Evolutionary conservation across 164 flowering plant genomes (phyloP).

Genomic region (Annona squamosa): DNA sequence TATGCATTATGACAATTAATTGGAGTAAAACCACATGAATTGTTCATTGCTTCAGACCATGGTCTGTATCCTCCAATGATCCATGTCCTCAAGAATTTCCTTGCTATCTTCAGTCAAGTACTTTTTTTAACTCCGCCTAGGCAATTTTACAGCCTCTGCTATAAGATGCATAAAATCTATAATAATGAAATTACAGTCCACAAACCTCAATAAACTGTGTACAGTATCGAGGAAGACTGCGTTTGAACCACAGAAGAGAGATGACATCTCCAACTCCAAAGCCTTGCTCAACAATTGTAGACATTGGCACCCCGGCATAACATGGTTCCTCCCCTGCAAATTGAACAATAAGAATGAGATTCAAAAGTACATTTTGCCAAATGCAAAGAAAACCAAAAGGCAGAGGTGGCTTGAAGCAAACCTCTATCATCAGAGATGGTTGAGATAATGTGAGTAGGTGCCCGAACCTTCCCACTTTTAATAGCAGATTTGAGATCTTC

Average conservation of each 20-base stretch:
- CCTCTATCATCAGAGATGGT: constrained; percentile 99
- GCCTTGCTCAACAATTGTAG: constrained; percentile 83
- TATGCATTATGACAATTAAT: too few species aligned
- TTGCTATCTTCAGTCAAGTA: too few species aligned
- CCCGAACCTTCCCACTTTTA: constrained; percentile 97
- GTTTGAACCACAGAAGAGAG: constrained; percentile 93
- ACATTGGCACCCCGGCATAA: constrained; percentile 94
- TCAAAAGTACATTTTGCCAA: too few species aligned
- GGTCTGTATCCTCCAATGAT: too few species aligned
- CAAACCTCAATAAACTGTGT: constrained; percentile 80
- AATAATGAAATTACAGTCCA: background rate
- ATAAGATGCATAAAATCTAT: background rate
- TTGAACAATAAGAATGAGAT: background rate
- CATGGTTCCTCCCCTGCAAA: constrained; percentile 83
- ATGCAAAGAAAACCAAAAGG: background rate
- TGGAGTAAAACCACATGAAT: too few species aligned
- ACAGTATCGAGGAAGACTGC: constrained; percentile 93
- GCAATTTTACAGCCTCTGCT: too few species aligned
- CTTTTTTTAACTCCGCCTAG: too few species aligned
- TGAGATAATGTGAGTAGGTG: constrained; percentile 95
- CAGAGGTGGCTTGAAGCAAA: constrained; percentile 13
- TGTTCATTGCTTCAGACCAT: too few species aligned
- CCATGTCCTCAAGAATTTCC: too few species aligned
- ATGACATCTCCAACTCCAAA: constrained; percentile 92
- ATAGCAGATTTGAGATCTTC: constrained; percentile 90